Evolutionary conservation across 2,329 filamentous ascomycete genomes (phyloP), one percentile per base, ranked within the genome.

Genomic region (Graphilbum fragrans): DNA sequence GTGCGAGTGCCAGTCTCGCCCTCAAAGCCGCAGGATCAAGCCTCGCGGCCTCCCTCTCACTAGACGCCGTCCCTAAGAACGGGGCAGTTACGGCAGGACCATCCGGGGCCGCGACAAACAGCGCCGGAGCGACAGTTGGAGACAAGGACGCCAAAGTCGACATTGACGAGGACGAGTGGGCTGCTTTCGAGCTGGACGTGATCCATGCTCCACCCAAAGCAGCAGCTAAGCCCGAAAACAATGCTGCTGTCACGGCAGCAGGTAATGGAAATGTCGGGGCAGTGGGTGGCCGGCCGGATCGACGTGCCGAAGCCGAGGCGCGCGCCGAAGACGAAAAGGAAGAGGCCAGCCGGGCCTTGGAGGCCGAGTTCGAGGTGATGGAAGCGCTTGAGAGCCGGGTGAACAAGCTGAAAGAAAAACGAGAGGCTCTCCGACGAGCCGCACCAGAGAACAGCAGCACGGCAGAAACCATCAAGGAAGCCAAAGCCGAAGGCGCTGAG

Each of bases 351-450:
- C 70, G 80, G 19, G 77, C 80, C 23, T 61, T 88, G 43, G 81
- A 86, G 58, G 75, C 80, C 33, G 85, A 90, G 57, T 82, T 90
- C 49, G 83, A 86, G 44, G 80, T 87, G 55, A 90, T 90, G 84
- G 80, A 83, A 54, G 74, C 79, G 53, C 68, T 90, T 36, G 85
- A 90, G 57, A 74, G 75, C 39, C 72, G 83, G 7, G 80, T 90
- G 12, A 67, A 69, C 45, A 70, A 67, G 46, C 59, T 90, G 41
- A 81, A 83, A 55, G 77, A 84, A 54, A 77, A 76, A 57, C 67
- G 83, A 37, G 84, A 88, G 53, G 75, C 77, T 41, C 56, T 88
- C 46, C 20, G 41, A 17, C 35, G 21, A 19, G 21, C 20, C 18
- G 5, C 9, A 14, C 9, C 11, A 20, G 34, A 4, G 7, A 37